Evolutionary conservation across 2,329 filamentous ascomycete genomes (phyloP), one percentile per base, ranked within the genome.

Genomic region (Aschersonia sp.): DNA sequence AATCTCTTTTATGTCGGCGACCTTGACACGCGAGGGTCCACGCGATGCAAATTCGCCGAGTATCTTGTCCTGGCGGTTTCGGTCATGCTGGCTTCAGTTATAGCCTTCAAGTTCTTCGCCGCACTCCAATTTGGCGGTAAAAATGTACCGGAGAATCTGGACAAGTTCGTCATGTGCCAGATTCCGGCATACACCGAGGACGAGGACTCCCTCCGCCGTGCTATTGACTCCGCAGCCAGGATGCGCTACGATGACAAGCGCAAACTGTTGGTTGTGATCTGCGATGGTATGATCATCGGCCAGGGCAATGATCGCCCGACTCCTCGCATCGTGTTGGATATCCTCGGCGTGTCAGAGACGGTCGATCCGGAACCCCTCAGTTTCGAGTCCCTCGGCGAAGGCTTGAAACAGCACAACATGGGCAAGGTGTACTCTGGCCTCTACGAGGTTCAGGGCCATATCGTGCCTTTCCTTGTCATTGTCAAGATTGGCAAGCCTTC

Each of bases 191-290:
- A 98, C 60, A 98, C 92, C 1, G 92, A 98, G 71, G 92, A 97
- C 61, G 94, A 98, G 64, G 94, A 98, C 1, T 97, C 91, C 38
- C 75, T 98, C 30, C 88, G 92, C 48, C 89, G 91, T 73, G 92
- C 92, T 50, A 95, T 98, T 57, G 92, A 98, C 64, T 98, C 92
- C 0, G 85, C 88, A 50, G 89, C 92, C 31, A 78, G 89, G 51
- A 96, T 96, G 89, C 82, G 82, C 55, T 98, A 98, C 61, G 92
- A 98, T 59, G 91, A 98, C 63, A 98, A 98, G 72, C 87, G 92
- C 60, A 98, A 98, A 72, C 75, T 98, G 9, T 73, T 98, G 30
- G 80, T 95, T 54, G 75, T 98, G 52, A 74, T 98, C 53, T 98
- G 92, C 59, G 92, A 98, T 60, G 92, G 92, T 67, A 97, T 98